Percentiles rank a stretch among this genome's conserved stretches.
These are phyloP conservation scores for Ambrosiella cleistominuta DNA, from an alignment of 2,329 filamentous ascomycete genomes.

Conservation along the genomic window DNA sequence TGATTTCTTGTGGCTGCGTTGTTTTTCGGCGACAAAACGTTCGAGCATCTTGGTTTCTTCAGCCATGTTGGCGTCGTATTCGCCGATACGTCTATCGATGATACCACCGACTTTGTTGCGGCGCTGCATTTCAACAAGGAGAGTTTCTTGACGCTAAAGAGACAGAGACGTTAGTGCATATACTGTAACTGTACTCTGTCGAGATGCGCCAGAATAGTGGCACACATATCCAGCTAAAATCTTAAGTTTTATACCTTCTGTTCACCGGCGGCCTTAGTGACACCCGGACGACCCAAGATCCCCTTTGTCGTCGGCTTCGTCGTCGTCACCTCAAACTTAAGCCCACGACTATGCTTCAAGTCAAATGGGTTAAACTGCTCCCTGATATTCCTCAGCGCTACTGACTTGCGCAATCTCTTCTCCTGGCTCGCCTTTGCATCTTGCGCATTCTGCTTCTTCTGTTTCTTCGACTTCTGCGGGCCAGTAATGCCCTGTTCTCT, in stretches of 20 bases:
- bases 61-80: slow-evolving; percentile 85
- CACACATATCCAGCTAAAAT: not conserved
- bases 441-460: slow-evolving; percentile 58
- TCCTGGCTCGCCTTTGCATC: slow-evolving; percentile 47
- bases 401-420: slow-evolving; percentile 58
- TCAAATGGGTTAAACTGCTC: slow-evolving; percentile 98
- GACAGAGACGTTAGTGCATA: slow-evolving; percentile 11
- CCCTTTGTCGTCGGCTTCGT: slow-evolving; percentile 40
- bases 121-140: slow-evolving; percentile 77
- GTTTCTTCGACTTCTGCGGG: slow-evolving; percentile 88
- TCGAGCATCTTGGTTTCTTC: slow-evolving; percentile 84
- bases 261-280: slow-evolving; percentile 73
- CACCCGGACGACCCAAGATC: slow-evolving; percentile 57
- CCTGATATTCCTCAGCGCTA: slow-evolving; percentile 68
- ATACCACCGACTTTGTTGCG: slow-evolving; percentile 86
- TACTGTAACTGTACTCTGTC: too few species aligned
- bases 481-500: slow-evolving; percentile 78
- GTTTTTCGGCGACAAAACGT: slow-evolving; percentile 77
- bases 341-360: slow-evolving; percentile 61
- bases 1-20: slow-evolving; percentile 56
- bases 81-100: slow-evolving; percentile 82
- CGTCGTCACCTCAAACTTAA: slow-evolving; percentile 73
- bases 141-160: slow-evolving; percentile 52
- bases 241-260: slow-evolving; percentile 42
- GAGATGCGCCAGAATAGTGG: not conserved